phyloP scores from a whole-genome alignment of 176 grass and related monocot genomes.

The Tillandsia leiboldiana region DNA sequence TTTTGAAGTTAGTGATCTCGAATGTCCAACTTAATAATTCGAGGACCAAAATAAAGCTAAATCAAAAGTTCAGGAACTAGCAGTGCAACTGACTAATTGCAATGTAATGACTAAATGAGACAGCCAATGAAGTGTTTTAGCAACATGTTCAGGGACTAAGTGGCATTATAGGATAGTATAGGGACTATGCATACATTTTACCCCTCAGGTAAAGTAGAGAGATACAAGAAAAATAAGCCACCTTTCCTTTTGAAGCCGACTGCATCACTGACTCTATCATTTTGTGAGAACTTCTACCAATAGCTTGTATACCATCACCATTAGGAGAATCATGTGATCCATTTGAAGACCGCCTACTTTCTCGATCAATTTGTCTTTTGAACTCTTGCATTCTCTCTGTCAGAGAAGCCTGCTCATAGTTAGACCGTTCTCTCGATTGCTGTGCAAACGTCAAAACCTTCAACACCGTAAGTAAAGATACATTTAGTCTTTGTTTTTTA shows the following conservation, averaged over 20 bases:
- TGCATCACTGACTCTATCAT: constrained; percentile 97
- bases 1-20: too few relatives aligned
- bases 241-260: constrained; percentile 84
- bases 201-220: background rate
- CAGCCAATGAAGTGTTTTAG: too few relatives aligned
- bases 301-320: constrained; percentile 94
- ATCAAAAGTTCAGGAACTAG: too few relatives aligned
- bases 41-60: too few relatives aligned
- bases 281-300: constrained; percentile 96
- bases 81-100: too few relatives aligned
- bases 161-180: too few relatives aligned
- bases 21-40: too few relatives aligned
- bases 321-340: constrained; percentile 63
- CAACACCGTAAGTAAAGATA: background rate
- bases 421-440: constrained; percentile 96
- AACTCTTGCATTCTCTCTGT: constrained; percentile 97
- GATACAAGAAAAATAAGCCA: constrained; percentile 19
- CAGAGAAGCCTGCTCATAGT: constrained; percentile 84
- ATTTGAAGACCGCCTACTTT: constrained; percentile 77
- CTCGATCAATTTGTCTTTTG: constrained; percentile 91
- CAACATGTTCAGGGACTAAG: too few relatives aligned
- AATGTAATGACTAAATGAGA: too few relatives aligned
- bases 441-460: constrained; percentile 93
- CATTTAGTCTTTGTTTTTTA: background rate
- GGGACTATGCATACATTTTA: too few relatives aligned